Percentiles rank a stretch among this genome's conserved stretches.
Conservation (phyloP, 2,329 filamentous ascomycete genomes). For the Penicillium brevicompactum region DNA sequence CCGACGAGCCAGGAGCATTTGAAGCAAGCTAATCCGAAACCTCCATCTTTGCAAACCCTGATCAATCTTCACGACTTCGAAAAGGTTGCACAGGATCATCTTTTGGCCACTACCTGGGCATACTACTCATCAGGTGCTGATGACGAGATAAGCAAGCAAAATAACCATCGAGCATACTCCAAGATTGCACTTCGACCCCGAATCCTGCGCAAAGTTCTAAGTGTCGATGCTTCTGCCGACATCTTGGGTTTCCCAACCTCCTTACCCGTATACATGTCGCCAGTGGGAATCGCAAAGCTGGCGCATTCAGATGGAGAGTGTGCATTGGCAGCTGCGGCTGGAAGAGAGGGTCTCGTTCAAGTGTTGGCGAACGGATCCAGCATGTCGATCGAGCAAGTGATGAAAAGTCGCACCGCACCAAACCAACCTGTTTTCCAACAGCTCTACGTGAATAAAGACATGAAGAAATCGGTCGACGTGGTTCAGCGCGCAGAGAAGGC, state of each 20-base stretch:
- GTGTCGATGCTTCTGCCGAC: constrained; percentile 37
- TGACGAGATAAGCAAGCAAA: constrained; percentile 50
- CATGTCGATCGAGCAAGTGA: constrained; percentile 43
- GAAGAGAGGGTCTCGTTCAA: constrained; percentile 39
- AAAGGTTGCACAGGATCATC: constrained; percentile 32
- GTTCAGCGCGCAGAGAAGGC: constrained; percentile 31
- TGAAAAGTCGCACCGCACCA: constrained; percentile 21
- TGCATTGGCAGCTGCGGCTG: constrained; percentile 44
- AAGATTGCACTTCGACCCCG: constrained; percentile 53
- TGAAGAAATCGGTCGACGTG: constrained; percentile 25
- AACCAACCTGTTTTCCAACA: constrained; percentile 38
- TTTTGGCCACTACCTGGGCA: constrained; percentile 37
- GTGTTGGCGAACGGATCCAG: constrained; percentile 44
- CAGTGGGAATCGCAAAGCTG: constrained; percentile 47
- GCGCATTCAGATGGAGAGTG: constrained; percentile 48
- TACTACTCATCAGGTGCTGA: constrained; percentile 55
- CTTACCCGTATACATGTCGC: constrained; percentile 46
- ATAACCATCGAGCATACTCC: constrained; percentile 46
- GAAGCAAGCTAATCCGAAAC: background rate
- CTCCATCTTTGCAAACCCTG: constrained; percentile 33
- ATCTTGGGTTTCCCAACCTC: constrained; percentile 36
- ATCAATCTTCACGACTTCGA: constrained; percentile 45
- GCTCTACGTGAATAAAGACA: constrained; percentile 42
- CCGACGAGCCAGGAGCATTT: background rate
- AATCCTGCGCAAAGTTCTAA: constrained; percentile 43